phyloP scores from a whole-genome alignment of 75 land plant genomes.

The Pinus tabuliformis region DNA sequence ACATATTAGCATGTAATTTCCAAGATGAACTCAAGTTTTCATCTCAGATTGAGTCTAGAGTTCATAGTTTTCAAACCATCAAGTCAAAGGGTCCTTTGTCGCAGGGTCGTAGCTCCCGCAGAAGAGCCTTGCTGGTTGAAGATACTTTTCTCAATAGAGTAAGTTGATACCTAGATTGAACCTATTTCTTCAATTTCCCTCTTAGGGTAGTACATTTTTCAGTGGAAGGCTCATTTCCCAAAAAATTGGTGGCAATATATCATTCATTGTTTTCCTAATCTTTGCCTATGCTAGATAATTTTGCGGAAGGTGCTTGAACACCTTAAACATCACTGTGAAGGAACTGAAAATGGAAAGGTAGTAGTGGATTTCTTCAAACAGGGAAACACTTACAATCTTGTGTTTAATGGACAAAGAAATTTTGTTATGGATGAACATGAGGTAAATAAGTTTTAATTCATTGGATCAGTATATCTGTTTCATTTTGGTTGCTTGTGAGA shows the following conservation, averaged over 20 bases:
- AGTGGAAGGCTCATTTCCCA: not conserved
- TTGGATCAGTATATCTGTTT: not conserved
- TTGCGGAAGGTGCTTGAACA: slow-evolving; percentile 41
- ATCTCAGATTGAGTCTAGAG: slow-evolving; percentile 2
- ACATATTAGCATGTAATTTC: not conserved
- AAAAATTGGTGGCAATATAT: not conserved
- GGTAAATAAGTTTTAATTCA: slow-evolving; percentile 11
- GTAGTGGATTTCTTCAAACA: slow-evolving; percentile 48
- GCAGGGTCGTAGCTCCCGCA: not conserved
- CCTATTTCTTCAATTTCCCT: too few relatives aligned
- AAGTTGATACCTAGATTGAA: not conserved
- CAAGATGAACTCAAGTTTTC: not conserved
- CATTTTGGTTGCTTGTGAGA: not conserved
- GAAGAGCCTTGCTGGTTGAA: slow-evolving; percentile 38
- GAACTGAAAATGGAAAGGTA: slow-evolving; percentile 56
- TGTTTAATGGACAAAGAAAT: slow-evolving; percentile 69
- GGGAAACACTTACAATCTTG: slow-evolving; percentile 46
- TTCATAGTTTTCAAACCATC: not conserved
- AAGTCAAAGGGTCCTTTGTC: not conserved
- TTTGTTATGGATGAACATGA: slow-evolving; percentile 74
- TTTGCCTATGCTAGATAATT: slow-evolving; percentile 25
- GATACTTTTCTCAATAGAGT: slow-evolving; percentile 43
- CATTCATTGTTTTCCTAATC: not conserved
- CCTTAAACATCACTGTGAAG: slow-evolving; percentile 50
- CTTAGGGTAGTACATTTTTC: not conserved